Base-by-base conservation (phyloP, 306 rosid species). In the Glycyrrhiza uralensis region DNA sequence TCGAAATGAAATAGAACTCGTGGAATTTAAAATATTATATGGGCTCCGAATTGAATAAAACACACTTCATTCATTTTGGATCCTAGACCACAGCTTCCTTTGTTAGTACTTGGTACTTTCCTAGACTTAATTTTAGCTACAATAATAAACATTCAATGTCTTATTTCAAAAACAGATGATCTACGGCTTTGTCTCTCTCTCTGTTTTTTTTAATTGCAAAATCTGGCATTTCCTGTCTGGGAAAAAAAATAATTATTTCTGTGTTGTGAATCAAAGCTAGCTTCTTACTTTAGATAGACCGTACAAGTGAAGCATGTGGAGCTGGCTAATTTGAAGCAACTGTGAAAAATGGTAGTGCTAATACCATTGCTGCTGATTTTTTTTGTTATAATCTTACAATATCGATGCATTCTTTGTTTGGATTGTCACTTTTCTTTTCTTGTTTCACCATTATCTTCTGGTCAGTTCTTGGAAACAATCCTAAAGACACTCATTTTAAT, bases 271-370 rank as follows among this genome's bases (percentile, higher is more conserved):
- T 3, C 5, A n/a, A 29, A 22, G 30, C 22, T 54, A 22, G 30
- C 22, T 54, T 67, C 63, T 67, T 15, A 26, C 33, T 54, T 52
- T 20, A 35, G 36, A 29, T 29, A 28, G 29, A 67, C 33, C 5
- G 12, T 38, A 20, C 15, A 2, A 58, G 62, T 33, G 13, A 41
- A 51, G 66, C 13, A 57, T 20, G 5, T 42, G n/a, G 30, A 66
- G 13, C 33, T 66, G 20, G 74, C 58, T 46, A 49, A 45, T 50
- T 42, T 36, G 44, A 15, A 74, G 79, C 63, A 36, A 26, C 14
- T 49, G 28, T 45, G n/a, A n/a, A n/a, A n/a, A n/a, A n/a, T n/a
- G n/a, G n/a, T n/a, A n/a, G n/a, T n/a, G n/a, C n/a, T n/a, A n/a
- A n/a, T n/a, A n/a, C n/a, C n/a, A n/a, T n/a, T n/a, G n/a, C n/a